A percentile compares a stretch with the other conserved stretches of the same genome.
phyloP scores from a whole-genome alignment of 2,329 filamentous ascomycete genomes.

The Xylariales sp. region DNA sequence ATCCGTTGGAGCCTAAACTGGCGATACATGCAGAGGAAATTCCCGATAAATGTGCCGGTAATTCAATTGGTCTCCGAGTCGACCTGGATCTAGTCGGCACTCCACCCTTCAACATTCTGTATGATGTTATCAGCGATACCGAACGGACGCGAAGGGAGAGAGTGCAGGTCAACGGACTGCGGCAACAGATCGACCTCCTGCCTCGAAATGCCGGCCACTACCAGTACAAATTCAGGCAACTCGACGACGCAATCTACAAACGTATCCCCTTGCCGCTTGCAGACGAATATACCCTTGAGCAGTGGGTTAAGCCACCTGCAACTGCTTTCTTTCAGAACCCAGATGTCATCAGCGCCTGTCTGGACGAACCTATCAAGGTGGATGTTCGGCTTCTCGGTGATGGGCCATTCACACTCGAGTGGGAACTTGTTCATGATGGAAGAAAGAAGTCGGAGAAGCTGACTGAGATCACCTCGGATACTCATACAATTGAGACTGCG shows the following conservation, averaged over 20 bases:
- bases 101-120: constrained; percentile 81
- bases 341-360: constrained; percentile 63
- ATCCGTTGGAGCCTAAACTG: constrained; percentile 81
- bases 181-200: constrained; percentile 79
- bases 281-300: constrained; percentile 55
- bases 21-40: constrained; percentile 73
- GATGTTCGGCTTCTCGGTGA: constrained; percentile 76
- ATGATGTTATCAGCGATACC: constrained; percentile 64
- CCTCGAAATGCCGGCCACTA: constrained; percentile 80
- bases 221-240: constrained; percentile 75
- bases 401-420: constrained; percentile 82
- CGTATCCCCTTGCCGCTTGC: constrained; percentile 32
- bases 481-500: constrained; percentile 70
- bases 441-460: constrained; percentile 69
- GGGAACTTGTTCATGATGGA: constrained; percentile 86
- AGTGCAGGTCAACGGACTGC: constrained; percentile 62
- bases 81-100: constrained; percentile 88
- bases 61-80: constrained; percentile 83
- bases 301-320: constrained; percentile 89
- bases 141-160: constrained; percentile 48
- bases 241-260: constrained; percentile 79
- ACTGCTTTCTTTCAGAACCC: constrained; percentile 65
- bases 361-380: constrained; percentile 74
- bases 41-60: constrained; percentile 91
- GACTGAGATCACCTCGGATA: constrained; percentile 56